Conservation (phyloP, 805 yeast species). For the Ogataea pignaliae region DNA sequence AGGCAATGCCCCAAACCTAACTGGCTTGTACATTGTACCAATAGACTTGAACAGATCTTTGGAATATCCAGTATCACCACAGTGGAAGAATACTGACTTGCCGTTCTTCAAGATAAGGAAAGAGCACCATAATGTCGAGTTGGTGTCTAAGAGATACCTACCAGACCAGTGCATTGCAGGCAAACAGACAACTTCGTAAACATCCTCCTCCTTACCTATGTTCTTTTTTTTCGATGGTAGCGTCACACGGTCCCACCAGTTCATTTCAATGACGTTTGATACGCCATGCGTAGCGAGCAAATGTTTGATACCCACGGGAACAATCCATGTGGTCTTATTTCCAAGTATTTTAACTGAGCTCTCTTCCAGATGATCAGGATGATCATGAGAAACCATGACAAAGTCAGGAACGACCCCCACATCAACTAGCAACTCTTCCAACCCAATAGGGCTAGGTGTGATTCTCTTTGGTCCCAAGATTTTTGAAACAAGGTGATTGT, state of each 20-base stretch:
- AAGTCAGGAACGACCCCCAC: conserved; percentile 54
- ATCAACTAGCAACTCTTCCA: conserved; percentile 43
- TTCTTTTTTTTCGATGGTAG: conserved; percentile 17
- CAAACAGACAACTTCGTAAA: conserved; percentile 77
- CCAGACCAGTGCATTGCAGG: conserved; percentile 99
- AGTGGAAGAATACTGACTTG: conserved; percentile 76
- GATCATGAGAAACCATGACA: conserved; percentile 85
- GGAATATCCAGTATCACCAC: conserved; percentile 94
- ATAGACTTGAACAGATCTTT: conserved; percentile 66
- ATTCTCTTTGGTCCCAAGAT: conserved; percentile 79
- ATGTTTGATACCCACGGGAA: conserved; percentile 72
- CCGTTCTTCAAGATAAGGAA: conserved; percentile 65
- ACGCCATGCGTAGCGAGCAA: conserved; percentile 58
- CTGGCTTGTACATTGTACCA: conserved; percentile 58
- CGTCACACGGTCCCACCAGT: conserved; percentile 83
- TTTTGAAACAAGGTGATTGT: conserved; percentile 56
- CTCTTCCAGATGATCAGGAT: conserved; percentile 88
- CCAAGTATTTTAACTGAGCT: conserved; percentile 52
- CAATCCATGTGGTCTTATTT: conserved; percentile 71
- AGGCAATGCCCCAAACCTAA: conserved; percentile 70
- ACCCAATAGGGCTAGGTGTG: conserved; percentile 66
- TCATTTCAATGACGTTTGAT: conserved; percentile 64
- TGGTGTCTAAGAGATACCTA: conserved; percentile 72
- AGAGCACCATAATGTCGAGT: conserved; percentile 84
- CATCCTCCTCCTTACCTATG: conserved; percentile 32